Conservation (phyloP, 169 alveolate genomes). For the Perkinsus chesapeaki region DNA sequence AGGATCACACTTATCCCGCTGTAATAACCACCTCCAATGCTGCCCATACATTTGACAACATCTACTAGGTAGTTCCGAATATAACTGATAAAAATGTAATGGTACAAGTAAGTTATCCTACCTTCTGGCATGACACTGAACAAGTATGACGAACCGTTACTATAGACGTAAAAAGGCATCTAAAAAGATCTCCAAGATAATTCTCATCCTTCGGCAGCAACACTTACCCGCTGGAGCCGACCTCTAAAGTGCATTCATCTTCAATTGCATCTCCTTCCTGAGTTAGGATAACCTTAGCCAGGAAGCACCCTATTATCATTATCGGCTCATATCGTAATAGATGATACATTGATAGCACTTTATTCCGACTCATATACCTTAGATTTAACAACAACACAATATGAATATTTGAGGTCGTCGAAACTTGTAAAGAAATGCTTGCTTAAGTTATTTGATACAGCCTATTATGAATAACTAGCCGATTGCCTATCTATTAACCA, state of each 20-base stretch:
- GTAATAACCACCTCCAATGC: background rate
- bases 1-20: background rate
- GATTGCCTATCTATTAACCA: no score
- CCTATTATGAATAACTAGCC: no score
- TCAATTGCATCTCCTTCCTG: background rate
- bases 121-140: background rate
- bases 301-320: no score
- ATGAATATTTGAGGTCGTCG: no score
- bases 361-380: no score
- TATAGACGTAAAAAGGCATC: background rate
- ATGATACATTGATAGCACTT: no score
- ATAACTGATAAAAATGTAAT: background rate
- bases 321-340: no score
- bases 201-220: background rate
- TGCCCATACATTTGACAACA: background rate
- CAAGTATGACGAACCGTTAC: background rate
- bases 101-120: background rate
- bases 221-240: background rate
- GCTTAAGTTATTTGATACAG: no score
- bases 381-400: no score
- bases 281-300: no score
- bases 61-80: background rate
- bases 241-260: background rate
- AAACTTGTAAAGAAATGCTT: no score
- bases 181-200: no score